These are phyloP conservation scores for Flaveria trinervia DNA, from an alignment of 129 eudicot species.

Conservation along the genomic window DNA sequence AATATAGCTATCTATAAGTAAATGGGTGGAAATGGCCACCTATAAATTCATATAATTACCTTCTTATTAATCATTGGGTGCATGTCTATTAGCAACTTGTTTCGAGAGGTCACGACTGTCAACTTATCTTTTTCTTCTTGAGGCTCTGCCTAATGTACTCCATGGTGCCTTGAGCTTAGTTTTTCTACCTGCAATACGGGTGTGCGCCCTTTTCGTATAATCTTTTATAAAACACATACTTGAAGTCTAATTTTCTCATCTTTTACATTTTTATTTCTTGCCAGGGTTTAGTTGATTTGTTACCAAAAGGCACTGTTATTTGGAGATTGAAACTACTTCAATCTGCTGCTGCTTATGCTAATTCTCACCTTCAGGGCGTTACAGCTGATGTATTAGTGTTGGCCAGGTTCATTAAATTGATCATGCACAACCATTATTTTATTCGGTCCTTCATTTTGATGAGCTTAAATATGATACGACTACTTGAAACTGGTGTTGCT, in stretches of 20 bases:
- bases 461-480: neutral
- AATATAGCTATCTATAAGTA: neutral
- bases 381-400: slow-evolving; percentile 50
- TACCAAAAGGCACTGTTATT: slow-evolving; percentile 44
- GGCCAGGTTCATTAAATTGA: slow-evolving; percentile 38
- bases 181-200: slow-evolving; percentile 73
- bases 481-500: too few species aligned
- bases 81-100: slow-evolving; percentile 69
- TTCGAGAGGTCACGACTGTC: slow-evolving; percentile 71
- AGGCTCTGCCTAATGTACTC: slow-evolving; percentile 65
- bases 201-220: slow-evolving; percentile 29
- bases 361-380: slow-evolving; percentile 54
- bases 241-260: neutral
- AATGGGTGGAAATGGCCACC: neutral
- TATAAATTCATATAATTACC: slow-evolving; percentile 5
- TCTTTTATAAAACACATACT: neutral
- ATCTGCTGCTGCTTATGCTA: slow-evolving; percentile 54
- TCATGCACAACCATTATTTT: neutral
- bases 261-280: slow-evolving; percentile 7
- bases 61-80: slow-evolving; percentile 19
- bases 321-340: slow-evolving; percentile 58
- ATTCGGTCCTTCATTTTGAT: neutral
- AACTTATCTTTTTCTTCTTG: slow-evolving; percentile 67
- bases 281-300: slow-evolving; percentile 42
- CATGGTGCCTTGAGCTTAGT: slow-evolving; percentile 59